A percentile compares a stretch with the other conserved stretches of the same genome.
These are phyloP conservation scores for Camelina sativa DNA, from an alignment of 345 rosid genomes.

Conservation along the genomic window DNA sequence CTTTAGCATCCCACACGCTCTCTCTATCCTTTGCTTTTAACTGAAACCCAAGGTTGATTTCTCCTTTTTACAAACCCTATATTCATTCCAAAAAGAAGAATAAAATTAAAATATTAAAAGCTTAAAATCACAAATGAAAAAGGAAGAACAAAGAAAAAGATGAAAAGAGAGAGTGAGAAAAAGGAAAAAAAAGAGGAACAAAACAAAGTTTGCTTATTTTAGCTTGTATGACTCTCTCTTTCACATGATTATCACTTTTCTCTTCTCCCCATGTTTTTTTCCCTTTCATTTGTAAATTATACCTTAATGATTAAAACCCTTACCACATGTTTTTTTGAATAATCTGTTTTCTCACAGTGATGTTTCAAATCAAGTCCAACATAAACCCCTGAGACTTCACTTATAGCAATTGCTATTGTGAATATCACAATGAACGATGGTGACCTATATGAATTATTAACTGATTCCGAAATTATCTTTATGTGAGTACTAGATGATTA, in stretches of 20 bases:
- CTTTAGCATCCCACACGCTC: slow-evolving; percentile 45
- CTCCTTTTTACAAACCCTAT: slow-evolving; percentile 47
- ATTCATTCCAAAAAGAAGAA: slow-evolving; percentile 47
- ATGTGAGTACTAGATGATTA: too few species aligned
- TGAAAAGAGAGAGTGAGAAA: slow-evolving; percentile 37
- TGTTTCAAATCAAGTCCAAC: slow-evolving; percentile 17
- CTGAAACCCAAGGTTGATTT: slow-evolving; percentile 47
- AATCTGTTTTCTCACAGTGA: slow-evolving; percentile 3
- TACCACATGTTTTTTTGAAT: slow-evolving; percentile 6
- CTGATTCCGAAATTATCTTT: too few species aligned
- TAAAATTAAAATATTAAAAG: not conserved
- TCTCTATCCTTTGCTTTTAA: slow-evolving; percentile 37
- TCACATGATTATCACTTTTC: slow-evolving; percentile 46
- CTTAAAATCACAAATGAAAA: slow-evolving; percentile 20
- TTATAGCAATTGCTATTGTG: not conserved
- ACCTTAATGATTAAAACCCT: slow-evolving; percentile 37
- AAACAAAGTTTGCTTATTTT: slow-evolving; percentile 44
- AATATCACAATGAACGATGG: not conserved
- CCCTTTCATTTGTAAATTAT: slow-evolving; percentile 36
- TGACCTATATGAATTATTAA: not conserved
- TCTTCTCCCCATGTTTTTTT: slow-evolving; percentile 39
- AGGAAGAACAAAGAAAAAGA: slow-evolving; percentile 43
- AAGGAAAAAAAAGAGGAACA: slow-evolving; percentile 37
- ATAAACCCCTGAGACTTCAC: not conserved
- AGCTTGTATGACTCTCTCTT: slow-evolving; percentile 36